Base-by-base conservation (phyloP, 108 stramenopile genomes). In the Fragilaria crotonensis region DNA sequence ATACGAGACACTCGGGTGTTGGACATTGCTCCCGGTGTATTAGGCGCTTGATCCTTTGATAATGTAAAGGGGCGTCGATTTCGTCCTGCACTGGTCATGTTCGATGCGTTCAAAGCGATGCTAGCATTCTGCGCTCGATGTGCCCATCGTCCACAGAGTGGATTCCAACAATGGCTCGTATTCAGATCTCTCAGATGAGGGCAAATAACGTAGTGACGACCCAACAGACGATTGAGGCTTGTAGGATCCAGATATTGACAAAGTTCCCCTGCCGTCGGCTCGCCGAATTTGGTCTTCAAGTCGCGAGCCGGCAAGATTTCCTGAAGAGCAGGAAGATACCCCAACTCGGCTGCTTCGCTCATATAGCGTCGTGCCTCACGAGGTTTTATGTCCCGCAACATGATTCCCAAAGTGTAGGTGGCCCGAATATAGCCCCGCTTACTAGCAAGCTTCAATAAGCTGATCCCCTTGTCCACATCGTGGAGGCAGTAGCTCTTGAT, bases 131-230 rank as follows among this genome's bases (percentile, higher is more conserved):
- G n/a, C n/a, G n/a, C n/a, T n/a, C n/a, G n/a, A n/a, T n/a, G n/a
- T n/a, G 87, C 87, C 91, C 91, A 93, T 52, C 77, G 63, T 33
- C 91, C 91, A 55, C 91, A 93, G 30, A 78, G 60, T 9, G 85
- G 79, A 69, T 93, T 89, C 91, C 91, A 93, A 63, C 91, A 93
- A 60, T 93, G 91, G 51, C 81, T 83, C 7, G 91, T 89, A 52
- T 72, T 80, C 47, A 76, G 44, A 47, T 67, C 70, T 49, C 79
- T 66, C 41, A 79, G 57, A 30, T 78, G 68, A 2, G 73, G 46
- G 5, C 76, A 81, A 47, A 69, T 64, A 2, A 87, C 59, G 59
- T 90, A 87, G 57, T 83, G 77, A 29, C 84, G 66, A 19, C 75
- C 60, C 30, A 90, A 48, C 26, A 90, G 59, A 5, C 79, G 62